These are phyloP conservation scores for Leptographium flavum DNA, from an alignment of 2,329 filamentous ascomycete genomes.

Conservation along the genomic window DNA sequence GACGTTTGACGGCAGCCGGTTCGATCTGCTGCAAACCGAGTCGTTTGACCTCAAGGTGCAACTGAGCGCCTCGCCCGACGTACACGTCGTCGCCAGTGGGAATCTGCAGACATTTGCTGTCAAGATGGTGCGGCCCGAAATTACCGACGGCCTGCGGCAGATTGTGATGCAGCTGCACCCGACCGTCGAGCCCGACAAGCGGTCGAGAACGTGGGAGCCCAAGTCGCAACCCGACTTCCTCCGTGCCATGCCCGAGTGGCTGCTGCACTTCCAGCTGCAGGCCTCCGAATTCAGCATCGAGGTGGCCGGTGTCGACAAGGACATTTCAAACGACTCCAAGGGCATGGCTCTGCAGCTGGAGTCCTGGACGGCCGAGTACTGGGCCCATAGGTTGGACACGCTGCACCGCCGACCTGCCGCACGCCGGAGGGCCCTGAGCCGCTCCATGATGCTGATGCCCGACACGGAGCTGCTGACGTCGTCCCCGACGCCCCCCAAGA, in stretches of 20 bases:
- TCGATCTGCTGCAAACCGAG: constrained; percentile 79
- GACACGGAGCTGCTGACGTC: constrained; percentile 49
- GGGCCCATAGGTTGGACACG: constrained; percentile 60
- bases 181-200: constrained; percentile 51
- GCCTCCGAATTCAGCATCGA: constrained; percentile 83
- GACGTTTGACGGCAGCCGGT: constrained; percentile 65
- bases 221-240: constrained; percentile 54
- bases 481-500: constrained; percentile 35
- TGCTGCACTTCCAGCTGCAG: constrained; percentile 71
- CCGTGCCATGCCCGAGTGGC: constrained; percentile 67
- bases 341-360: constrained; percentile 80
- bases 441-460: constrained; percentile 48
- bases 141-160: constrained; percentile 80
- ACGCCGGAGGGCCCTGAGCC: constrained; percentile 61
- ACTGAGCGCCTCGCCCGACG: constrained; percentile 70
- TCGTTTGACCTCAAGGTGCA: constrained; percentile 77
- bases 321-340: constrained; percentile 67
- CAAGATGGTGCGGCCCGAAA: constrained; percentile 82
- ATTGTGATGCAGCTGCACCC: constrained; percentile 74
- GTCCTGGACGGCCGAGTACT: constrained; percentile 79
- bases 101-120: constrained; percentile 77
- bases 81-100: constrained; percentile 67
- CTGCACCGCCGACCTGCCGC: constrained; percentile 38
- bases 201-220: constrained; percentile 30
- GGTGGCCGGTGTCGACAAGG: constrained; percentile 73